Evolutionary conservation across 2,329 filamentous ascomycete genomes (phyloP).

Genomic region (Xylaria multiplex): DNA sequence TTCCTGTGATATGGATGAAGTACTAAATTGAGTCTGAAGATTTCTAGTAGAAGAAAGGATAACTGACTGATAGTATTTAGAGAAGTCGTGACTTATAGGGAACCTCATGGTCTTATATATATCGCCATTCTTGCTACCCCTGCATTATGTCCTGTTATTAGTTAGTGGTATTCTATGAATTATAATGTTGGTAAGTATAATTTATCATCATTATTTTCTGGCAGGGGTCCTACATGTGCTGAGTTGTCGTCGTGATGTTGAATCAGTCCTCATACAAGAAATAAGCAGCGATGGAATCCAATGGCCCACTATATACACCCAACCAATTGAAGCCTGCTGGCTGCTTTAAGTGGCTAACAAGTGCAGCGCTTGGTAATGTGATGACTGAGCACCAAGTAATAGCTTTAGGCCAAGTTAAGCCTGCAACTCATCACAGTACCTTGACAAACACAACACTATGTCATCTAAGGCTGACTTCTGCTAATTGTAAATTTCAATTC

Average conservation of each 20-base stretch:
- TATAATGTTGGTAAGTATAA: neutral
- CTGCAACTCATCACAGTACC: slow-evolving; percentile 18
- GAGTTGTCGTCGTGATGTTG: slow-evolving; percentile 1
- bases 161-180: neutral
- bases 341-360: neutral
- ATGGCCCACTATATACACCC: slow-evolving; percentile 1
- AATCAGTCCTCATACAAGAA: neutral
- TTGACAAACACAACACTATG: slow-evolving; percentile 22
- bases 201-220: neutral
- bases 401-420: neutral
- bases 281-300: slow-evolving; percentile 11
- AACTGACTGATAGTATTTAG: neutral
- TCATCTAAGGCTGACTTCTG: neutral
- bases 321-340: slow-evolving; percentile 23
- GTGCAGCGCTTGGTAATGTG: slow-evolving; percentile 29
- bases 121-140: neutral
- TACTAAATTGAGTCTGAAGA: neutral
- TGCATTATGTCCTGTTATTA: neutral
- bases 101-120: slow-evolving; percentile 22
- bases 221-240: neutral
- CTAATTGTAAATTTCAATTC: neutral
- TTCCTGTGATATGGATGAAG: neutral
- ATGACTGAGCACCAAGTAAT: slow-evolving; percentile 23
- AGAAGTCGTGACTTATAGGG: neutral
- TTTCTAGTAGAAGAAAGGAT: neutral